Base-by-base conservation (phyloP, 208 protist genomes). In the Wallacemonas rigidus region DNA sequence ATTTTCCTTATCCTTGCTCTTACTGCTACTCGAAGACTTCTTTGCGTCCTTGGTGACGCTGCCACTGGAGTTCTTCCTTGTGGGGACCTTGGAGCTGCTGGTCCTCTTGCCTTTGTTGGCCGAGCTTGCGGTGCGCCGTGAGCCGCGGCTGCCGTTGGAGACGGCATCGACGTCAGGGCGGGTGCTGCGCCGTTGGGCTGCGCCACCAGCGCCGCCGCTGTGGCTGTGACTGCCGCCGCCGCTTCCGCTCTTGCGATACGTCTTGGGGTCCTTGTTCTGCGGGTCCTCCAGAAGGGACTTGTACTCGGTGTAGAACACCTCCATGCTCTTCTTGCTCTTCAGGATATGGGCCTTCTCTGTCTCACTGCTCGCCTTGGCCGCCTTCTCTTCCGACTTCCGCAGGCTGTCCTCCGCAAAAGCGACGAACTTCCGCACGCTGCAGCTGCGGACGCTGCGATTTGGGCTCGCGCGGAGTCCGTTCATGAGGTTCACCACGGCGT, bases 391-490 rank as follows among this genome's bases (percentile, higher is more conserved):
- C 41, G 77, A 55, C 73, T 84, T 85, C 11, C 45, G 65, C 35
- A 88, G 75, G 36, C 76, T 83, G 71, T 84, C 80, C 63, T 82
- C 77, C 35, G 86, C 83, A 56, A 86, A 90, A 17, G 74, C 74
- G 41, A 90, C 77, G 57, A 90, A 90, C 54, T 82, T 80, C 57
- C 79, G 75, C 9, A 90, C 75, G 50, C 86, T 85, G 75, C 86
- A 85, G 17, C 64, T 72, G 45, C 86, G 79, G n/a, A 86, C 74
- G 71, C 50, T 86, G 65, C 77, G 76, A 77, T 88, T 90, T 43
- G 75, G 74, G 44, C 15, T 80, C 11, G 75, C 39, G 44, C 64
- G 56, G 38, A 86, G 77, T 17, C 70, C 69, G n/a, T 81, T 80
- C 67, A 87, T 75, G 45, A 91, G 62, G 64, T 76, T 67, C 2